phyloP scores from a whole-genome alignment of 129 eudicot species.

The Heracleum sosnowskyi region DNA sequence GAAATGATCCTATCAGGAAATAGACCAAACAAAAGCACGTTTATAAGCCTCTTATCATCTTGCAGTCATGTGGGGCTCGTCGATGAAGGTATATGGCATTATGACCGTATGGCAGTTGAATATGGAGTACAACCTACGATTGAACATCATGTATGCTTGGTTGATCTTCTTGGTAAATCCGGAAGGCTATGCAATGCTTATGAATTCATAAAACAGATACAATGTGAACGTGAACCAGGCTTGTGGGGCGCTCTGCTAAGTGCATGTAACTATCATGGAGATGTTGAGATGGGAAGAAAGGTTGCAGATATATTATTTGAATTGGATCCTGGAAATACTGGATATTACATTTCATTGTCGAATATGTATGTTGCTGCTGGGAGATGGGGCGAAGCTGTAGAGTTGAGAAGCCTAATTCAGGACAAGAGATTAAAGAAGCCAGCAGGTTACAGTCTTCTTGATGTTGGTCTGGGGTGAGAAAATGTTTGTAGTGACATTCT shows the following conservation, averaged over 20 bases:
- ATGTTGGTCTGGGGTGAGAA: constrained; percentile 25
- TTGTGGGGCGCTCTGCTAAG: constrained; percentile 71
- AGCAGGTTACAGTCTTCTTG: constrained; percentile 43
- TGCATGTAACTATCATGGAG: constrained; percentile 59
- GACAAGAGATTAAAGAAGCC: constrained; percentile 37
- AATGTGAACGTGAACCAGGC: constrained; percentile 35
- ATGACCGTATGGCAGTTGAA: constrained; percentile 29
- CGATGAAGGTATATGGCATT: constrained; percentile 31
- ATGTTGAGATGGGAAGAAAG: constrained; percentile 57
- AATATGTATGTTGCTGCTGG: constrained; percentile 57
- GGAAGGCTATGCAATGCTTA: constrained; percentile 51
- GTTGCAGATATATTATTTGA: constrained; percentile 42
- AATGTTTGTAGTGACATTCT: not conserved
- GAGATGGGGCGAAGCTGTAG: constrained; percentile 63
- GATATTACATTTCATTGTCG: constrained; percentile 50
- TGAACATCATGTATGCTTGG: constrained; percentile 63
- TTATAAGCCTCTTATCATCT: constrained; percentile 52
- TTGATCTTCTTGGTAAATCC: constrained; percentile 53
- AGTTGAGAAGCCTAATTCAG: constrained; percentile 33
- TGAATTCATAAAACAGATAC: constrained; percentile 30
- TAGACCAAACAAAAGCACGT: constrained; percentile 45
- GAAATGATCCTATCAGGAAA: constrained; percentile 36
- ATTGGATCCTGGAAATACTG: constrained; percentile 49
- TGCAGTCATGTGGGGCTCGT: constrained; percentile 63
- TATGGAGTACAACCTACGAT: constrained; percentile 33